phyloP scores from a whole-genome alignment of 371 early-diverging fungal genomes.

The Massospora cicadina region DNA sequence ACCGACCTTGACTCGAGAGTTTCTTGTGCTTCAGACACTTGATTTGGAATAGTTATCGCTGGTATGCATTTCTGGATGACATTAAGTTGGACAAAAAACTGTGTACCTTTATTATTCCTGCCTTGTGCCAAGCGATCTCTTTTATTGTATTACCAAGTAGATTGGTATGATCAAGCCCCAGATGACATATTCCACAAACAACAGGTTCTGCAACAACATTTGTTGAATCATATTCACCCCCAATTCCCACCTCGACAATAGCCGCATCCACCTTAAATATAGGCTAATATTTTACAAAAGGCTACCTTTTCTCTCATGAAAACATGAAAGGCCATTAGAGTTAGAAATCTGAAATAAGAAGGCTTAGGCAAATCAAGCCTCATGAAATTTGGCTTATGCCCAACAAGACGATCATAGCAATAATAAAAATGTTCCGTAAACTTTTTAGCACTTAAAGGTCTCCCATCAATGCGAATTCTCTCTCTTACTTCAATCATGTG shows the following conservation, averaged over 20 bases:
- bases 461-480: slow-evolving; percentile 81
- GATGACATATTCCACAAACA: slow-evolving; percentile 61
- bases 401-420: slow-evolving; percentile 54
- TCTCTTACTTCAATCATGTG: slow-evolving; percentile 85
- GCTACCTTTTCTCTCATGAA: slow-evolving; percentile 58
- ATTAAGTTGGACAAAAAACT: neutral
- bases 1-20: slow-evolving; percentile 47
- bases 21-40: slow-evolving; percentile 43
- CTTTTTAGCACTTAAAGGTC: slow-evolving; percentile 44
- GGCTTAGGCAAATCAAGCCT: slow-evolving; percentile 31
- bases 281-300: neutral
- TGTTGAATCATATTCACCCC: slow-evolving; percentile 73
- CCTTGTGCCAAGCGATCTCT: slow-evolving; percentile 87
- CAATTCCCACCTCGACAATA: slow-evolving; percentile 68
- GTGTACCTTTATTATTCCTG: slow-evolving; percentile 66
- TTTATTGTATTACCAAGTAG: slow-evolving; percentile 54
- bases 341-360: slow-evolving; percentile 78
- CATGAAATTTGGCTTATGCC: slow-evolving; percentile 1
- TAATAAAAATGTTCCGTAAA: slow-evolving; percentile 81
- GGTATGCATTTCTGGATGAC: slow-evolving; percentile 25
- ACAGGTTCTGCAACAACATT: slow-evolving; percentile 50
- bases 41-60: slow-evolving; percentile 39
- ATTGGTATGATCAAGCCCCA: slow-evolving; percentile 62
- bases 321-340: slow-evolving; percentile 69
- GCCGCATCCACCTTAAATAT: slow-evolving; percentile 45